A percentile compares a stretch with the other conserved stretches of the same genome.
phyloP scores from a whole-genome alignment of 2,329 filamentous ascomycete species.

The Allantophomopsis cytisporea region DNA sequence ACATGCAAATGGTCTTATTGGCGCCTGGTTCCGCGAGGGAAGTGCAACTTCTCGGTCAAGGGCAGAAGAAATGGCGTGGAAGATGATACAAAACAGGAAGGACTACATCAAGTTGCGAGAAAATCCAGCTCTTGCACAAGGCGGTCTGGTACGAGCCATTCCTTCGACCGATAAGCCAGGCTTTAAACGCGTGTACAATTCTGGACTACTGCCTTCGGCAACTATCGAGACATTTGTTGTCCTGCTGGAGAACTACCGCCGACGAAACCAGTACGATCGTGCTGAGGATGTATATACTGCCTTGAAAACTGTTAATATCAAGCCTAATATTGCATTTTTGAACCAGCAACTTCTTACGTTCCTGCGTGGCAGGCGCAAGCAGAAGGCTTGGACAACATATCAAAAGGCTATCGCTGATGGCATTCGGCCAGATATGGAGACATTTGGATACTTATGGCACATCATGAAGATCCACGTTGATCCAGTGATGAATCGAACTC shows the following conservation, averaged over 20 bases:
- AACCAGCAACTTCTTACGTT: constrained; percentile 55
- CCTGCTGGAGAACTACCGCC: constrained; percentile 57
- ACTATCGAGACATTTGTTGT: constrained; percentile 69
- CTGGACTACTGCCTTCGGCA: constrained; percentile 38
- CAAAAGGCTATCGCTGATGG: constrained; percentile 5
- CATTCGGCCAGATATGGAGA: constrained; percentile 14
- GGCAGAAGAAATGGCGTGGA: constrained; percentile 59
- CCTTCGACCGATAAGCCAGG: constrained; percentile 4
- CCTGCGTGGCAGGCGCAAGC: constrained; percentile 5
- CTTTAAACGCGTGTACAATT: constrained; percentile 22
- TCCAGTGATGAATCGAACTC: constrained; percentile 4
- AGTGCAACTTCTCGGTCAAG: constrained; percentile 36
- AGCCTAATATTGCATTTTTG: constrained; percentile 60
- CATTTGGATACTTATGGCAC: constrained; percentile 16
- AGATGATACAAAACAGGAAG: constrained; percentile 60
- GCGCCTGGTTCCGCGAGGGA: constrained; percentile 59
- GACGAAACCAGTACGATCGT: constrained; percentile 41
- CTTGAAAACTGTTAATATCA: constrained; percentile 49
- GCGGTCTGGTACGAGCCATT: no score
- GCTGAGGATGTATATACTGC: constrained; percentile 48
- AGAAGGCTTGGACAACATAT: constrained; percentile 14
- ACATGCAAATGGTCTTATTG: constrained; percentile 72
- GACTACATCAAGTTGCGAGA: constrained; percentile 40
- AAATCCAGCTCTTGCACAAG: constrained; percentile 3
- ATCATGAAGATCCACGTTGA: constrained; percentile 12